Percentiles rank a stretch among this genome's conserved stretches.
Conservation (phyloP, 139 green algal genomes). For the Astrephomene gubernaculifera region DNA sequence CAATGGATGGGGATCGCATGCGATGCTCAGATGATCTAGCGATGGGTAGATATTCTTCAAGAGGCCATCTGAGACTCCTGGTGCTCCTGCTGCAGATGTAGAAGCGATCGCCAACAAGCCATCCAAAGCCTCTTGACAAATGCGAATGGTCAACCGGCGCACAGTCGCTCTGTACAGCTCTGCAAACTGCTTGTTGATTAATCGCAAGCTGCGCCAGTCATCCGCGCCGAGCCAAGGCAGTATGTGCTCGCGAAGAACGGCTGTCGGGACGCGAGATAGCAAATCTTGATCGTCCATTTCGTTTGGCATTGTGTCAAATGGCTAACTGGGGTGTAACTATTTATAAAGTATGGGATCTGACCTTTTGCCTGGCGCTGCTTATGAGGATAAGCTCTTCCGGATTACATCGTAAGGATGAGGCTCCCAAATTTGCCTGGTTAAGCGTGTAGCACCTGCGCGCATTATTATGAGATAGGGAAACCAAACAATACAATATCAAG, state of each 20-base stretch:
- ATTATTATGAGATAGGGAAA: too few relatives aligned
- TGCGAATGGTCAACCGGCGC: neutral
- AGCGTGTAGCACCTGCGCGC: too few relatives aligned
- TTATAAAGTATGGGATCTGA: too few relatives aligned
- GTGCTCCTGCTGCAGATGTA: neutral
- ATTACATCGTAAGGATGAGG: too few relatives aligned
- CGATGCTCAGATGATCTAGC: neutral
- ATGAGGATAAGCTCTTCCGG: too few relatives aligned
- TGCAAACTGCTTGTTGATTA: constrained; percentile 3
- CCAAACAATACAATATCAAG: too few relatives aligned
- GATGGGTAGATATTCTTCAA: neutral
- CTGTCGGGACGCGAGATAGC: neutral
- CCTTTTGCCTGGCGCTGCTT: too few relatives aligned
- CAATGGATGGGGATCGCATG: neutral
- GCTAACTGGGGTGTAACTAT: too few relatives aligned
- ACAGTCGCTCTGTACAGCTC: neutral
- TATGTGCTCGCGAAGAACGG: neutral
- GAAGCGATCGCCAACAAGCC: neutral
- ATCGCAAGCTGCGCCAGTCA: constrained; percentile 5
- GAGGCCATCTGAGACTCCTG: neutral
- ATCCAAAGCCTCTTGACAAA: neutral
- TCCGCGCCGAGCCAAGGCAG: neutral
- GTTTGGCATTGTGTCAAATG: too few relatives aligned
- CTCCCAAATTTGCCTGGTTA: too few relatives aligned
- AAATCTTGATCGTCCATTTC: too few relatives aligned